Evolutionary conservation across 257 asterid species (phyloP), one percentile per base, ranked within the genome.

Genomic region (Solanum etuberosum): DNA sequence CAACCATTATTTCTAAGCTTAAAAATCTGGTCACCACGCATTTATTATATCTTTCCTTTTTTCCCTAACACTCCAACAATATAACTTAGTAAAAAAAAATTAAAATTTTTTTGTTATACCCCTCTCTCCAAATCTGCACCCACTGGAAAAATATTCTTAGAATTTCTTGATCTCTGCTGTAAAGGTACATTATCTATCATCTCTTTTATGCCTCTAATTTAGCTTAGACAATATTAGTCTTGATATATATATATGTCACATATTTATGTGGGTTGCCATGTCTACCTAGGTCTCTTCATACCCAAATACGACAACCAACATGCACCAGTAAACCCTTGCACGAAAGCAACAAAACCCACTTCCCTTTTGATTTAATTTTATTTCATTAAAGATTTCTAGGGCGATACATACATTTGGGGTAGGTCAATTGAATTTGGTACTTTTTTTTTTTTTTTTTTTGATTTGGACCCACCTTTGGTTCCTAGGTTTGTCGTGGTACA

Each of bases 11-110:
- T 85, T 43, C 83, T 68, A 40, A 29, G 83, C 83, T 27, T 42
- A 85, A 46, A 80, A 85, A 71, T 76, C 83, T 85, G 87, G 87
- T 71, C 72, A 57, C 87, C 63, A 71, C 87, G 83, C 87, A 85
- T 85, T 85, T 85, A 85, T 71, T 83, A 85, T 70, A 54, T 68
- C 48, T 5, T 80, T 21, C 38, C 13, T 16, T 25, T 25, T 6
- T 3, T 31, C 84, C 67, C 67, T 80, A 80, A 14, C 84, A 80
- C 83, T 85, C 51, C 83, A 85, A 71, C 83, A 85, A 85, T 85
- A 85, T 85, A 71, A 70, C 87, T 46, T 85, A 57, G 87, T 85
- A 72, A 48, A 85, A 71, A 73, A 85, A 31, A 35, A 46, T 9
- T 7, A 20, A 40, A 43, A 67, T 18, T 67, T 40, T 34, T 16